Conservation (phyloP, 805 yeast species). For the Lachancea nothofagi region DNA sequence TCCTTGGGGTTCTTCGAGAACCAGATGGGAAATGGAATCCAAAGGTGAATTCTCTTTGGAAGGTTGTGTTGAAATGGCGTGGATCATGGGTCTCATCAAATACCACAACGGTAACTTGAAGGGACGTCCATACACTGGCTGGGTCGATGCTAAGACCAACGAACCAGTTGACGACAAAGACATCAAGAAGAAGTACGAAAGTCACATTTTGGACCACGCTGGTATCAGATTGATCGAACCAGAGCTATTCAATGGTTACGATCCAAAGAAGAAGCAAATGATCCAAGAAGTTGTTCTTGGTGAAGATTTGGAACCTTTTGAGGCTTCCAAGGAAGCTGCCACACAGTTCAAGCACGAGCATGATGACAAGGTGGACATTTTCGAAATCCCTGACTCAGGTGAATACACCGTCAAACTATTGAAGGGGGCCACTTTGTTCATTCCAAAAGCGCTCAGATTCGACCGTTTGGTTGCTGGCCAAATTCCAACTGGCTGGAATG, state of each 20-base stretch:
- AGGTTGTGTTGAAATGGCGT: constrained; percentile 98
- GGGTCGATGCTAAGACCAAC: constrained; percentile 93
- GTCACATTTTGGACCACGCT: constrained; percentile 79
- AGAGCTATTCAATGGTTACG: constrained; percentile 87
- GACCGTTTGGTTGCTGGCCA: constrained; percentile 73
- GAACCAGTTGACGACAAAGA: constrained; percentile 94
- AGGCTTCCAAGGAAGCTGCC: constrained; percentile 91
- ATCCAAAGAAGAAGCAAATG: constrained; percentile 88
- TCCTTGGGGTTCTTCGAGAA: constrained; percentile 99
- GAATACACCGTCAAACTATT: constrained; percentile 85
- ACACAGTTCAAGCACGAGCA: constrained; percentile 90
- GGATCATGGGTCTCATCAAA: constrained; percentile 98
- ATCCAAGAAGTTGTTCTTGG: constrained; percentile 95
- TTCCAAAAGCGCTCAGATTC: constrained; percentile 72
- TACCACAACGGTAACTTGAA: constrained; percentile 74
- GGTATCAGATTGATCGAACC: constrained; percentile 98
- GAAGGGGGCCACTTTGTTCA: constrained; percentile 85
- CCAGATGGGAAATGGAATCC: constrained; percentile 99
- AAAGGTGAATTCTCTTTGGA: constrained; percentile 90
- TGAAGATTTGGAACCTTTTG: constrained; percentile 95
- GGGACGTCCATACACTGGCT: constrained; percentile 81
- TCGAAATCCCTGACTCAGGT: constrained; percentile 82
- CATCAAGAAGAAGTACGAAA: constrained; percentile 87
- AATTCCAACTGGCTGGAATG: constrained; percentile 98
- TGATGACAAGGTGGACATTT: constrained; percentile 88